Conservation (phyloP, 148 eudicot genomes). For the Selenicereus undatus region DNA sequence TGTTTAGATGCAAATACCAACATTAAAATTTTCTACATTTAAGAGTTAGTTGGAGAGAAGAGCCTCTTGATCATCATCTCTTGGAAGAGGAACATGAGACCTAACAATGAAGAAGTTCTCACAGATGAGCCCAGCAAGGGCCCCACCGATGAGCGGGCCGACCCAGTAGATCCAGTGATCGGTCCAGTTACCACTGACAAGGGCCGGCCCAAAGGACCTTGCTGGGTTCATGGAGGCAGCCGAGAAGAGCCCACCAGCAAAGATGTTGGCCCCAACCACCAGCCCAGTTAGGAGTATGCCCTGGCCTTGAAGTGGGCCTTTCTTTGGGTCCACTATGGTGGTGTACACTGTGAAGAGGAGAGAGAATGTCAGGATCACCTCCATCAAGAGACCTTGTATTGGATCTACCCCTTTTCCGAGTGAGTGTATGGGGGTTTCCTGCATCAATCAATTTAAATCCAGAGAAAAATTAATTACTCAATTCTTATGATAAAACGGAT, state of each 20-base stretch:
- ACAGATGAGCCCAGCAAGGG: slow-evolving; percentile 70
- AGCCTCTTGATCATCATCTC: slow-evolving; percentile 49
- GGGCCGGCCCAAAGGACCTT: slow-evolving; percentile 87
- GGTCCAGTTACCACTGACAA: slow-evolving; percentile 71
- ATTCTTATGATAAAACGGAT: too few species aligned
- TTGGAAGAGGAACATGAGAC: slow-evolving; percentile 54
- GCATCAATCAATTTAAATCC: slow-evolving; percentile 8
- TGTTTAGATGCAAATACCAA: neutral
- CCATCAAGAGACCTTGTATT: slow-evolving; percentile 77
- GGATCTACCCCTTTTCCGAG: slow-evolving; percentile 56
- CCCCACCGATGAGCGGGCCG: slow-evolving; percentile 88
- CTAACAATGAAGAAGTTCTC: slow-evolving; percentile 74
- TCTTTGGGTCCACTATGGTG: slow-evolving; percentile 85
- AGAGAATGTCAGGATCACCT: slow-evolving; percentile 73
- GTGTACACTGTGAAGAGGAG: slow-evolving; percentile 83
- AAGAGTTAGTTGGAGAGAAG: slow-evolving; percentile 22
- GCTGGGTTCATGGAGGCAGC: slow-evolving; percentile 99
- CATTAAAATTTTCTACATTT: neutral
- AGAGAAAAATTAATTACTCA: neutral
- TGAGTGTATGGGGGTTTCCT: slow-evolving; percentile 70
- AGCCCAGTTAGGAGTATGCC: slow-evolving; percentile 83
- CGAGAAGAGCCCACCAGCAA: slow-evolving; percentile 83
- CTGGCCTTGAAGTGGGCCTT: slow-evolving; percentile 63
- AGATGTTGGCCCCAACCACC: slow-evolving; percentile 79
- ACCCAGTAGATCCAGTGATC: slow-evolving; percentile 96